A percentile compares a stretch with the other conserved stretches of the same genome.
Conservation (phyloP, 2,329 filamentous ascomycete genomes). For the Hymenoscyphus infarciens region DNA sequence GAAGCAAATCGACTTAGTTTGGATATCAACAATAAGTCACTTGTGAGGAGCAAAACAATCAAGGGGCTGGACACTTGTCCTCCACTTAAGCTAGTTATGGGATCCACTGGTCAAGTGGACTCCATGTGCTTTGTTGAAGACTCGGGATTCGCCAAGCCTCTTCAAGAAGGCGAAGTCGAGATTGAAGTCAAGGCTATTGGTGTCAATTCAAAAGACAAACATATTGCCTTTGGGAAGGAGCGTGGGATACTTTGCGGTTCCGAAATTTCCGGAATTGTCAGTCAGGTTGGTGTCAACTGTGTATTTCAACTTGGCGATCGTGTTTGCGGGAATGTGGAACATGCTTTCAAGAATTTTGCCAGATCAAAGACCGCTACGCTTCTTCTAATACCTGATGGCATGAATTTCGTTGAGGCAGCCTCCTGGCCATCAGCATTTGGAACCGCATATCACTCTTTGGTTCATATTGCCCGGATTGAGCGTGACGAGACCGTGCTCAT, state of each 20-base stretch:
- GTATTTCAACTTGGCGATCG: constrained; percentile 6
- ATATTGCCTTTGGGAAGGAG: constrained; percentile 22
- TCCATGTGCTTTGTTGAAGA: constrained; percentile 19
- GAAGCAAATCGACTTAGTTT: neutral
- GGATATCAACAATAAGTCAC: neutral
- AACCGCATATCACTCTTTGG: constrained; percentile 25
- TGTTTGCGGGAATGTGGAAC: constrained; percentile 20
- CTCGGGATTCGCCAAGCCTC: neutral
- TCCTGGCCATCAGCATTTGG: constrained; percentile 24
- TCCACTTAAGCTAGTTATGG: neutral
- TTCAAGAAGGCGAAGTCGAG: constrained; percentile 17
- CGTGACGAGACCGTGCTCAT: constrained; percentile 33
- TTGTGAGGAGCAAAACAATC: neutral
- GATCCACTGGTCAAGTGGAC: constrained; percentile 16
- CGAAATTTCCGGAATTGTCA: constrained; percentile 7
- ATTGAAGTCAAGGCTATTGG: constrained; percentile 13
- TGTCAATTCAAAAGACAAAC: constrained; percentile 20
- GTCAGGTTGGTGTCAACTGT: neutral
- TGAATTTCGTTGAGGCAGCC: constrained; percentile 17
- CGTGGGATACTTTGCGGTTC: constrained; percentile 15
- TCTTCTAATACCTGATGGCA: constrained; percentile 15
- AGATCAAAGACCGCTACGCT: neutral
- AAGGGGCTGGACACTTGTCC: neutral
- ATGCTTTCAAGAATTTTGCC: constrained; percentile 21
- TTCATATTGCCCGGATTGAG: constrained; percentile 17